Percentiles rank a stretch among this genome's conserved stretches.
These are phyloP conservation scores for Fusarium pseudocircinatum DNA, from an alignment of 2,329 filamentous ascomycete genomes.

Conservation along the genomic window DNA sequence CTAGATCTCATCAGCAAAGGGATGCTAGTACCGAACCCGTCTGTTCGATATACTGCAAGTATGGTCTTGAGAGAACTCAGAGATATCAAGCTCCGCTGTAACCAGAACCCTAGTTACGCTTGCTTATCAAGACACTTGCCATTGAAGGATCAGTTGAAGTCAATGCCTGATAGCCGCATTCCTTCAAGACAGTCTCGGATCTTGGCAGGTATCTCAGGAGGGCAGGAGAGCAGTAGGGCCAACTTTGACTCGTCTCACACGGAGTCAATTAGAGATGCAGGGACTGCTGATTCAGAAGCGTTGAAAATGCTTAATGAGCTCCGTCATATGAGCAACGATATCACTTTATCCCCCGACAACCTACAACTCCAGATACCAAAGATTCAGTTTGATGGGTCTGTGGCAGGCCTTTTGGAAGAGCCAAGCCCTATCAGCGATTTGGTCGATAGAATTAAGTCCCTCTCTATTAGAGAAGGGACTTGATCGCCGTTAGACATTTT, in stretches of 20 bases:
- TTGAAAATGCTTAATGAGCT: neutral
- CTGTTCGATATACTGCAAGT: neutral
- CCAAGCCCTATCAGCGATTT: neutral
- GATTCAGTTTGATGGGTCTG: neutral
- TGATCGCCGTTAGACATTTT: fast-evolving
- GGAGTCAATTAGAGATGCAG: fast-evolving
- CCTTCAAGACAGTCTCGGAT: neutral
- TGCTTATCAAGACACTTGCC: neutral
- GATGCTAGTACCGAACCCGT: neutral
- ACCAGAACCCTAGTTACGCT: neutral
- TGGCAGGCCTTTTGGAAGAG: neutral
- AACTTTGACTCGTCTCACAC: neutral
- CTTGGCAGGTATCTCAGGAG: neutral
- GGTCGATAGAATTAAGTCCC: neutral
- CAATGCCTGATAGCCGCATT: neutral
- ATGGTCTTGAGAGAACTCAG: neutral
- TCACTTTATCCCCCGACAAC: fast-evolving
- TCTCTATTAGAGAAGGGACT: neutral
- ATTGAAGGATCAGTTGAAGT: neutral
- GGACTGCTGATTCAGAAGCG: neutral
- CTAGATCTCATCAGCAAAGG: neutral
- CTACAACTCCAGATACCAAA: neutral
- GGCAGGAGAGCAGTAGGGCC: neutral
- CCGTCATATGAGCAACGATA: neutral
- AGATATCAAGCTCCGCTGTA: neutral